phyloP scores from a whole-genome alignment of 352 stramenopile genomes.

The Pythium scleroteichum region DNA sequence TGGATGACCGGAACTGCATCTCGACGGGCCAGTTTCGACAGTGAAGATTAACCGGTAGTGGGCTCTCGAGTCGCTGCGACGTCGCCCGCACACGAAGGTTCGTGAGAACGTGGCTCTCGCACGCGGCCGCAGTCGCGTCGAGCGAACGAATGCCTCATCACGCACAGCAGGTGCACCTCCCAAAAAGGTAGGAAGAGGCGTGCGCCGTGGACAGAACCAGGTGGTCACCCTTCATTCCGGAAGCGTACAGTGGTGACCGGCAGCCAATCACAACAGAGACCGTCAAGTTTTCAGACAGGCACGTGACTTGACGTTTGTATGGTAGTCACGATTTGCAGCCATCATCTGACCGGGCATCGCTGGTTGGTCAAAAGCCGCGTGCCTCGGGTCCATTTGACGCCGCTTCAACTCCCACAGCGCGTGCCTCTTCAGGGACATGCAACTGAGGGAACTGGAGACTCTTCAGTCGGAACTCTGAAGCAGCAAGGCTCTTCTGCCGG shows the following conservation, averaged over 20 bases:
- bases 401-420: not conserved
- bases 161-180: constrained; percentile 2
- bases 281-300: constrained; percentile 1
- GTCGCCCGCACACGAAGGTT: not conserved
- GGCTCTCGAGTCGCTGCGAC: not conserved
- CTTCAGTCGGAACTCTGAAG: too few relatives aligned
- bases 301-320: constrained; percentile 20
- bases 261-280: constrained; percentile 5
- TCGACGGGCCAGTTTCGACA: not conserved
- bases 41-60: too few relatives aligned
- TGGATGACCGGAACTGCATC: not conserved
- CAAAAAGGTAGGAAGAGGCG: too few relatives aligned
- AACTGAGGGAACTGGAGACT: too few relatives aligned
- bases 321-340: not conserved
- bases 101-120: not conserved
- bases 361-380: constrained; percentile 11
- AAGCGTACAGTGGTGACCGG: constrained; percentile 8
- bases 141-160: not conserved
- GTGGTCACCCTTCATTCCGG: not conserved
- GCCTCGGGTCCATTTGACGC: constrained; percentile 5
- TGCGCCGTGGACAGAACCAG: constrained; percentile 2
- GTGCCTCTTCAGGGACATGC: constrained; percentile 4
- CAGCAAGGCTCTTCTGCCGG: too few relatives aligned
- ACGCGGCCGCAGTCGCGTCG: not conserved
- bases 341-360: not conserved